A percentile compares a stretch with the other conserved stretches of the same genome.
Evolutionary conservation across 31 red algal genomes (phyloP).

Genomic region (Asparagopsis taxiformis): DNA sequence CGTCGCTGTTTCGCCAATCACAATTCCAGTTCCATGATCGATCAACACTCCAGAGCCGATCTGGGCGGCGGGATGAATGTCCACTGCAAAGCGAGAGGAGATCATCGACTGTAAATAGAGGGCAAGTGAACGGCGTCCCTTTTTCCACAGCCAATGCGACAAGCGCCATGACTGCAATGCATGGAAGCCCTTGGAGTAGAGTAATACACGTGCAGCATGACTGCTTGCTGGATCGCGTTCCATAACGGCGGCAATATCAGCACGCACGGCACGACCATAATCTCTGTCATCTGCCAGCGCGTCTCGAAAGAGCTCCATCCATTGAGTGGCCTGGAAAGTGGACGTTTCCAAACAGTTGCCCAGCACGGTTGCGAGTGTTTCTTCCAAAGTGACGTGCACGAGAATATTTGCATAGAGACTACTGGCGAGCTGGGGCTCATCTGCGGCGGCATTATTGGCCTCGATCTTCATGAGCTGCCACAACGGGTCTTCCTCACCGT

Average conservation of each 20-base stretch:
- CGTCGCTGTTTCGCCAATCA: conserved; percentile 96
- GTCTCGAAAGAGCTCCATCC: conserved; percentile 85
- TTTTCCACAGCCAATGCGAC: conserved; percentile 89
- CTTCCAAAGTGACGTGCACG: conserved; percentile 72
- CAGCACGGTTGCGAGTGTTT: conserved; percentile 73
- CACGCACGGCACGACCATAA: conserved; percentile 71
- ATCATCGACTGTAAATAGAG: conserved; percentile 88
- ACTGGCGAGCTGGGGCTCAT: conserved; percentile 88
- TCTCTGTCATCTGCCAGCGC: conserved; percentile 60
- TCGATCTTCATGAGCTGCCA: conserved; percentile 89
- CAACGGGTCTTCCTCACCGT: conserved; percentile 73
- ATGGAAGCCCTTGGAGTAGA: conserved; percentile 95
- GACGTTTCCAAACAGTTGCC: conserved; percentile 74
- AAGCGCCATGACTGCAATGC: conserved; percentile 83
- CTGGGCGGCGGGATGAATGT: conserved; percentile 95
- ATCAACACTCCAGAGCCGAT: conserved; percentile 87
- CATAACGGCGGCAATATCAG: conserved; percentile 83
- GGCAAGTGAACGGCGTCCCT: conserved; percentile 64
- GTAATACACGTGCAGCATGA: conserved; percentile 67
- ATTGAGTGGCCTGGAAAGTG: conserved; percentile 84
- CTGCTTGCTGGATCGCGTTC: conserved; percentile 85
- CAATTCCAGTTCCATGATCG: conserved; percentile 96
- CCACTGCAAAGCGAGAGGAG: conserved; percentile 72
- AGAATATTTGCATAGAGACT: conserved; percentile 79
- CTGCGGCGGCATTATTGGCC: conserved; percentile 65